Conservation (phyloP, 2,329 filamentous ascomycete species). For the Epichloe coenophiala region DNA sequence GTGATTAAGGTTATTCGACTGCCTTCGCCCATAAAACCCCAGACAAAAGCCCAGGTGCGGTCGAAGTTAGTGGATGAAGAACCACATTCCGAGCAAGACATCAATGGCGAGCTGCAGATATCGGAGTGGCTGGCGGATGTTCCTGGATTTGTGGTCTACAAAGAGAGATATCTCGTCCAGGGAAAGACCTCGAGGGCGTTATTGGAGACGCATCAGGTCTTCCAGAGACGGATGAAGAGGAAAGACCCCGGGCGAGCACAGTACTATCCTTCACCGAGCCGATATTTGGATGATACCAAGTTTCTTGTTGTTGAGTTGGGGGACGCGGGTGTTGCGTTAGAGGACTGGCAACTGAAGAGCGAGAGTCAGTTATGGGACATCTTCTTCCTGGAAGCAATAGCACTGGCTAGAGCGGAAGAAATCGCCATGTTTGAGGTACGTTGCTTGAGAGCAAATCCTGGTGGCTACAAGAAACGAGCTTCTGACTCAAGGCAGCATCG, state of each 20-base stretch:
- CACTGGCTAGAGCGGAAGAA: conserved; percentile 45
- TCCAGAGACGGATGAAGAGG: conserved; percentile 39
- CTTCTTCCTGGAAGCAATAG: conserved; percentile 46
- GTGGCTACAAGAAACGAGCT: background rate
- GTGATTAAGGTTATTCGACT: conserved; percentile 54
- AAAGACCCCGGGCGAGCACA: conserved; percentile 43
- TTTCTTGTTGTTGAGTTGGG: conserved; percentile 51
- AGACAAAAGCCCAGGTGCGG: conserved; percentile 41
- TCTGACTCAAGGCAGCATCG: conserved; percentile 34
- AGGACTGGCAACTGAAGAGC: conserved; percentile 38
- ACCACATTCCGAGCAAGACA: conserved; percentile 38
- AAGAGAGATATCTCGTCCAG: conserved; percentile 46
- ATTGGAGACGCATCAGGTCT: conserved; percentile 45
- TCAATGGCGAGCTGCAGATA: conserved; percentile 46
- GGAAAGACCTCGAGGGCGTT: conserved; percentile 40
- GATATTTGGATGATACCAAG: conserved; percentile 42
- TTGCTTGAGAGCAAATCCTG: background rate
- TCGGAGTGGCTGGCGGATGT: conserved; percentile 52
- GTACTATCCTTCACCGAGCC: conserved; percentile 48
- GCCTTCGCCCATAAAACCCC: conserved; percentile 41
- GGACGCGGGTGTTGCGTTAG: conserved; percentile 46
- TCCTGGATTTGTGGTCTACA: conserved; percentile 52
- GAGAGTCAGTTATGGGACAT: conserved; percentile 48
- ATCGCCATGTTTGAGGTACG: conserved; percentile 46
- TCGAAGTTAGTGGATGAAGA: conserved; percentile 45